A percentile compares a stretch with the other conserved stretches of the same genome.
These are phyloP conservation scores for Agrocybe praecox DNA, from an alignment of 768 basidiomycete species.

Conservation along the genomic window DNA sequence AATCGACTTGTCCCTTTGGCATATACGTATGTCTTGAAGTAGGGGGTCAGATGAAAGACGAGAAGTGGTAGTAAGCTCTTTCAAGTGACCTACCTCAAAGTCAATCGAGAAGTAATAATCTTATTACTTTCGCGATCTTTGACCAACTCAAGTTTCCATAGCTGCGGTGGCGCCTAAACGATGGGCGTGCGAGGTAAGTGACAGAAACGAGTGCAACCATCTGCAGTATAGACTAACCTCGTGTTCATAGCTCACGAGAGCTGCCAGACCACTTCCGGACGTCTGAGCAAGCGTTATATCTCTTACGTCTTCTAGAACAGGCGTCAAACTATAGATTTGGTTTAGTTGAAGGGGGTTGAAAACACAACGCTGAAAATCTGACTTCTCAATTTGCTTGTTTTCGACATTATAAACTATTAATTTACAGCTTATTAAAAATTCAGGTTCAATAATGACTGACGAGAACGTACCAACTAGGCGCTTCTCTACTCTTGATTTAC, in stretches of 20 bases:
- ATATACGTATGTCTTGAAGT: slow-evolving; percentile 66
- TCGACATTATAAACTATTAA: slow-evolving; percentile 66
- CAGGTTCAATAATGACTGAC: not conserved
- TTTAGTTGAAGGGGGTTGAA: slow-evolving; percentile 5
- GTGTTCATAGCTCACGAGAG: slow-evolving; percentile 74
- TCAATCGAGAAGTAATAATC: slow-evolving; percentile 36
- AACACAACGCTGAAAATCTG: slow-evolving; percentile 15
- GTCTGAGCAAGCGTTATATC: slow-evolving; percentile 67
- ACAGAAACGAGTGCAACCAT: too few species aligned
- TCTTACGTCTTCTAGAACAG: slow-evolving; percentile 72
- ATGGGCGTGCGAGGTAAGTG: not conserved
- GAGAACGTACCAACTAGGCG: slow-evolving; percentile 62
- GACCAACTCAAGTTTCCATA: slow-evolving; percentile 72
- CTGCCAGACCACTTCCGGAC: slow-evolving; percentile 49
- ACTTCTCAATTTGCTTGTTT: slow-evolving; percentile 71
- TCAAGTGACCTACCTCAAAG: slow-evolving; percentile 34
- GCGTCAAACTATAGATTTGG: slow-evolving; percentile 54
- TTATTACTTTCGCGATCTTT: slow-evolving; percentile 49
- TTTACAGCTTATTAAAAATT: slow-evolving; percentile 8
- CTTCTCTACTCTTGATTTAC: slow-evolving; percentile 71
- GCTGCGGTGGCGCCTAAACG: slow-evolving; percentile 68
- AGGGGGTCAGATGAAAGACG: slow-evolving; percentile 9
- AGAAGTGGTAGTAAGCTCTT: too few species aligned
- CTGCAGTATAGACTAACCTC: slow-evolving; percentile 44
- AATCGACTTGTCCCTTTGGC: slow-evolving; percentile 68